Base-by-base conservation (phyloP, 305 asterid genomes). In the Solanum hybrid region DNA sequence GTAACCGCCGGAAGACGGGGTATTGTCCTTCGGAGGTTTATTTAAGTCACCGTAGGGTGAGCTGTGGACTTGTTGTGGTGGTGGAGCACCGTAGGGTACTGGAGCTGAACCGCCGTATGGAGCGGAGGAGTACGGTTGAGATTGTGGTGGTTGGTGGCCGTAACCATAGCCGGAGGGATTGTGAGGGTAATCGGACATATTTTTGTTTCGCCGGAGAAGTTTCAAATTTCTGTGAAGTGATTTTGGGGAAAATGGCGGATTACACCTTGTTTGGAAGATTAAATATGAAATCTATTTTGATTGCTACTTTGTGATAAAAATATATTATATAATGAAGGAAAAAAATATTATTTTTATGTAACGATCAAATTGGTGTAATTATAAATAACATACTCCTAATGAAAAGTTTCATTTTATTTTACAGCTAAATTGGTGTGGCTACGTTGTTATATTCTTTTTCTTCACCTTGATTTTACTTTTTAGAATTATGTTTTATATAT, bases 1-100 rank as follows among this genome's bases (percentile, higher is more conserved):
- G 42, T 39, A 37, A 37, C 96, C 97, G 5, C 96, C 97, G 85
- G 93, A 95, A 7, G 90, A 76, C 2, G 57, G 18, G 57, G 61
- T 42, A 42, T 42, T 75, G 10, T 89, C 89, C 24, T 89, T 74
- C 14, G 89, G 91, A 29, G 91, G 91, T 74, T 89, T 89, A 40
- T 87, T 71, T 18, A 42, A 46, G 64, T 82, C 87, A 14, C 87
- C 87, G 87, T 82, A 82, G 6, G 87, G 87, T 13, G 87, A 46
- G 64, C 35, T 80, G 86, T 12, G 86, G 87, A 14, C 64, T 82
- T 82, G 88, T 5, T 91, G 91, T 6, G 46, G 95, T 1, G 92
- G 24, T 0, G 61, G 33, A 26, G 57, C 31, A n/a, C 85, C 85
- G 85, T 79, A 79, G 4, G 85, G 86, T 8, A 42, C 61, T 14